Evolutionary conservation across 805 yeast genomes (phyloP).

Genomic region (Debaryomyces maramus): DNA sequence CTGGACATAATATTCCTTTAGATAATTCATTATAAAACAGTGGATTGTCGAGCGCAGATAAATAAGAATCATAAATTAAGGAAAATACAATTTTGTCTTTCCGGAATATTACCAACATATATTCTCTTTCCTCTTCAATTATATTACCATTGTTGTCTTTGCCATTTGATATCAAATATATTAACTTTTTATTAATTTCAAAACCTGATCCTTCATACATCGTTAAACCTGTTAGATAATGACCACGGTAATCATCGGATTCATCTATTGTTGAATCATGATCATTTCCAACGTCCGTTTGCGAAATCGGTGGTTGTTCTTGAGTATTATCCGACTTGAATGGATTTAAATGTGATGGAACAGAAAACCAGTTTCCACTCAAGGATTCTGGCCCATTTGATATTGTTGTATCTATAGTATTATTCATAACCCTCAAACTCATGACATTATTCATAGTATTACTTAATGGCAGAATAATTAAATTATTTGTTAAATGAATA

Average conservation of each 20-base stretch:
- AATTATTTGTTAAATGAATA: slow-evolving; percentile 31
- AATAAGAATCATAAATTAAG: slow-evolving; percentile 31
- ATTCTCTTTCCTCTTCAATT: slow-evolving; percentile 18
- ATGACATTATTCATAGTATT: slow-evolving; percentile 36
- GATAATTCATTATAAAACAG: slow-evolving; percentile 25
- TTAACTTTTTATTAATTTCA: slow-evolving; percentile 24
- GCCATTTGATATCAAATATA: slow-evolving; percentile 20
- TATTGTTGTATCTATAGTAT: not conserved
- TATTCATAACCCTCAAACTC: slow-evolving; percentile 16
- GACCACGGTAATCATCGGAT: slow-evolving; percentile 9
- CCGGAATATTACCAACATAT: slow-evolving; percentile 31
- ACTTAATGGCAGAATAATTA: slow-evolving; percentile 39
- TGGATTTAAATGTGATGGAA: slow-evolving; percentile 17
- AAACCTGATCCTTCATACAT: not conserved
- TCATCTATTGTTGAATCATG: slow-evolving; percentile 6
- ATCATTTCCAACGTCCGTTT: not conserved
- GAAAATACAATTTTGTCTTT: slow-evolving; percentile 22
- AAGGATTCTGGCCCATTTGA: slow-evolving; percentile 1
- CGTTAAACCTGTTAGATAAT: slow-evolving; percentile 6
- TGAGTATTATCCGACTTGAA: slow-evolving; percentile 3
- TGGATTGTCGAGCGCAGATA: slow-evolving; percentile 18
- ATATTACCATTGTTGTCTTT: slow-evolving; percentile 5
- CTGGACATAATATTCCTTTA: slow-evolving; percentile 16
- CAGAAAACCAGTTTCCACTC: slow-evolving; percentile 16
- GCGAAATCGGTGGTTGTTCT: not conserved